A percentile compares a stretch with the other conserved stretches of the same genome.
phyloP scores from a whole-genome alignment of 2,329 filamentous ascomycete species.

The Fusarium sp. region DNA sequence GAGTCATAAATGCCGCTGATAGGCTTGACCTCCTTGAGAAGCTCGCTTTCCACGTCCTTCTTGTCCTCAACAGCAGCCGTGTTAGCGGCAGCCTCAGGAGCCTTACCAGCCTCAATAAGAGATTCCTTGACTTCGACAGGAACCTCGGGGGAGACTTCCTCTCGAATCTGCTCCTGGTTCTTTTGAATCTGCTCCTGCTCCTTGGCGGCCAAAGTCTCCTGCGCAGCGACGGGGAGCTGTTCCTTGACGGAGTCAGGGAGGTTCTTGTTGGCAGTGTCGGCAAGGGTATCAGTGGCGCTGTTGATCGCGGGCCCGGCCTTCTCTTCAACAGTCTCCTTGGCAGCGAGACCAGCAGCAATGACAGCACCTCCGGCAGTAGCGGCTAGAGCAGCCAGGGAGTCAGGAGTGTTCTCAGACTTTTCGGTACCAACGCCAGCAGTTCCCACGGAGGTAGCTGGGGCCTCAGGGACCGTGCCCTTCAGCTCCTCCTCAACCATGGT shows the following conservation, averaged over 20 bases:
- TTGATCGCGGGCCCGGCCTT: slow-evolving; percentile 53
- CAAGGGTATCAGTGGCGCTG: slow-evolving; percentile 51
- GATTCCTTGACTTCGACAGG: slow-evolving; percentile 68
- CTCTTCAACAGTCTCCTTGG: slow-evolving; percentile 52
- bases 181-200: slow-evolving; percentile 56
- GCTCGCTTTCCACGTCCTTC: slow-evolving; percentile 77
- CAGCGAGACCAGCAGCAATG: slow-evolving; percentile 47
- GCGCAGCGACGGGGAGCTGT: slow-evolving; percentile 60
- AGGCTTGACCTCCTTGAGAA: slow-evolving; percentile 71
- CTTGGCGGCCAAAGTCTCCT: slow-evolving; percentile 59
- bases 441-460: slow-evolving; percentile 67
- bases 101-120: slow-evolving; percentile 66
- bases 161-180: slow-evolving; percentile 55
- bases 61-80: slow-evolving; percentile 78
- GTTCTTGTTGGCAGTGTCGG: slow-evolving; percentile 57
- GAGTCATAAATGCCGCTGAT: slow-evolving; percentile 36
- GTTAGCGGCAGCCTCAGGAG: slow-evolving; percentile 78
- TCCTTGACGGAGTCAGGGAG: slow-evolving; percentile 67
- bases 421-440: slow-evolving; percentile 63
- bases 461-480: slow-evolving; percentile 72
- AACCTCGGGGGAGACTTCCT: slow-evolving; percentile 62
- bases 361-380: slow-evolving; percentile 49
- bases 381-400: slow-evolving; percentile 55
- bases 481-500: slow-evolving; percentile 76
- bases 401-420: slow-evolving; percentile 60